These are phyloP conservation scores for Leccinellum albellum DNA, from an alignment of 768 basidiomycete species.

Conservation along the genomic window DNA sequence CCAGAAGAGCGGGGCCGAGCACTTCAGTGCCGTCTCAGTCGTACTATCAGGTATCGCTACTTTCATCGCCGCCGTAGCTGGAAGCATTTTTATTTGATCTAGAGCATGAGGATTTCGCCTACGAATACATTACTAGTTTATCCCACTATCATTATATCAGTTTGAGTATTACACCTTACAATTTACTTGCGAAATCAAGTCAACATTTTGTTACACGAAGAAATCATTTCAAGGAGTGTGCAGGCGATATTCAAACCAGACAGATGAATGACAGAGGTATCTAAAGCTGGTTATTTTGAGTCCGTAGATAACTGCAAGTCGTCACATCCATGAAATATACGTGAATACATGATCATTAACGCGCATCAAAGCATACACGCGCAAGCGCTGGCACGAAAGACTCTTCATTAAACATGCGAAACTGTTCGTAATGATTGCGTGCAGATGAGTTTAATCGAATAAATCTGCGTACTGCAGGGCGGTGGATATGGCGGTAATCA, in stretches of 20 bases:
- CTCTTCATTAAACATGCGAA: background rate
- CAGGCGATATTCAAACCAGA: background rate
- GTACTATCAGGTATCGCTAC: slow-evolving; percentile 23
- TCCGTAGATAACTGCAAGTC: slow-evolving; percentile 4
- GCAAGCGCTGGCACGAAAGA: background rate
- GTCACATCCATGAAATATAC: slow-evolving; percentile 7
- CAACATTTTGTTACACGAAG: background rate
- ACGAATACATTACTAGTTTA: slow-evolving; percentile 10
- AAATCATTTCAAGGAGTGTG: background rate
- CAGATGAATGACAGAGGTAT: background rate
- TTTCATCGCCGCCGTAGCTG: slow-evolving; percentile 20
- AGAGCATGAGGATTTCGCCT: background rate
- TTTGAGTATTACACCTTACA: slow-evolving; percentile 6
- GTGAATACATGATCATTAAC: slow-evolving; percentile 12
- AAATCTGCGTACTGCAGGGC: background rate
- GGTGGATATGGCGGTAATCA: background rate
- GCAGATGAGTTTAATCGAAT: slow-evolving; percentile 1
- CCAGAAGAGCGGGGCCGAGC: slow-evolving; percentile 33
- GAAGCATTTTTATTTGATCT: slow-evolving; percentile 20
- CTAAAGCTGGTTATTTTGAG: background rate
- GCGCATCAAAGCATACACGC: background rate
- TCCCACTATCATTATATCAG: background rate
- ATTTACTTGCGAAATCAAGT: slow-evolving; percentile 4
- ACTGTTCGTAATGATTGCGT: background rate
- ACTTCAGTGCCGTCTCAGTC: slow-evolving; percentile 19